Conservation (phyloP, 768 basidiomycete species). For the Leccinum sublutescens region DNA sequence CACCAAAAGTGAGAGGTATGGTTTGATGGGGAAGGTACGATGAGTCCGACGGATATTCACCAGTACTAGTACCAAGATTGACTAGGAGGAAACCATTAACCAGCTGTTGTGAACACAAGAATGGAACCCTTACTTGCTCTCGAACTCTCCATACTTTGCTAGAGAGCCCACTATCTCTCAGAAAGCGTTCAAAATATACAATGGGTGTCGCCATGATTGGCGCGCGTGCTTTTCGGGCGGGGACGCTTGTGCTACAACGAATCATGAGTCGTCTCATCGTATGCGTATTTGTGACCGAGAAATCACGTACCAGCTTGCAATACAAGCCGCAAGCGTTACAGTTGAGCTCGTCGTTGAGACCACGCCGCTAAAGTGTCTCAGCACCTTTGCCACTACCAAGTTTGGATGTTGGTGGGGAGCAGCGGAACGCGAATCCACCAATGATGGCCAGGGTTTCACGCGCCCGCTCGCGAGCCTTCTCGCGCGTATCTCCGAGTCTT, state of each 20-base stretch:
- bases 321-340: too few relatives aligned
- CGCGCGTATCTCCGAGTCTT: constrained; percentile 75
- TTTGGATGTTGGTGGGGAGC: constrained; percentile 45
- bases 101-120: not conserved
- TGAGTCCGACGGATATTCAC: constrained; percentile 71
- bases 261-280: too few relatives aligned
- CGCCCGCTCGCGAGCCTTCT: constrained; percentile 69
- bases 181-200: constrained; percentile 63
- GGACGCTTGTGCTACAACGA: too few relatives aligned
- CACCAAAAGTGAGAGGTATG: constrained; percentile 78
- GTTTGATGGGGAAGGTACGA: constrained; percentile 74
- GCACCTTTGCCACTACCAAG: constrained; percentile 55
- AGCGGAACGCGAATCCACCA: constrained; percentile 68
- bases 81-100: constrained; percentile 32
- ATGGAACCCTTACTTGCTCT: constrained; percentile 66
- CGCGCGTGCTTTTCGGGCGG: too few relatives aligned
- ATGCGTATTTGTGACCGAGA: too few relatives aligned
- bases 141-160: constrained; percentile 86
- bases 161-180: constrained; percentile 68
- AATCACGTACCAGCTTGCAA: too few relatives aligned
- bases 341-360: too few relatives aligned
- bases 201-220: constrained; percentile 41
- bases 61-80: constrained; percentile 67
- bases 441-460: constrained; percentile 73
- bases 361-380: constrained; percentile 45